Conservation (phyloP, 2,329 filamentous ascomycete species). For the Ampelomyces quisqualis region DNA sequence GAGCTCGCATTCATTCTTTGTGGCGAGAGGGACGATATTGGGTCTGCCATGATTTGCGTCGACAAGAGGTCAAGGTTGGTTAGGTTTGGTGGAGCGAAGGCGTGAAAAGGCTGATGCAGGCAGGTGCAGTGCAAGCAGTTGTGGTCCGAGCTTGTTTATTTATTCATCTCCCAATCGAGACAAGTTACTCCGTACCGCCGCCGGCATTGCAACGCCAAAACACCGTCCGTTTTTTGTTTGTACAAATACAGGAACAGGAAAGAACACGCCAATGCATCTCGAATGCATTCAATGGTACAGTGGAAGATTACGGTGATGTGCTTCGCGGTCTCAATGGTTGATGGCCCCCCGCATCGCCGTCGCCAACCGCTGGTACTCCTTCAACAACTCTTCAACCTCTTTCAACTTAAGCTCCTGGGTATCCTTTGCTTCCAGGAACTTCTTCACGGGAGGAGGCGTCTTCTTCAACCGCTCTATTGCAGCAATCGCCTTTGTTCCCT, state of each 20-base stretch:
- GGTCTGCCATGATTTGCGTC: constrained; percentile 30
- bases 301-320: background rate
- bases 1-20: constrained; percentile 33
- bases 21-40: constrained; percentile 35
- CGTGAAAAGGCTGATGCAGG: background rate
- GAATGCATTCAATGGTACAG: too few relatives aligned
- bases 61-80: constrained; percentile 8
- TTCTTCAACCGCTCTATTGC: constrained; percentile 49
- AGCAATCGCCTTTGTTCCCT: constrained; percentile 45
- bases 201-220: too few relatives aligned
- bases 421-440: constrained; percentile 51
- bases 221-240: too few relatives aligned
- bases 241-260: too few relatives aligned
- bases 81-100: constrained; percentile 17
- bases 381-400: constrained; percentile 51
- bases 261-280: too few relatives aligned
- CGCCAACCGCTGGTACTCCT: constrained; percentile 49
- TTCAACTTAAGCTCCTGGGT: constrained; percentile 50
- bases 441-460: constrained; percentile 49
- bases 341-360: constrained; percentile 48
- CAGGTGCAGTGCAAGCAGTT: background rate
- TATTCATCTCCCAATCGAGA: too few relatives aligned
- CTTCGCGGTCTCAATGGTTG: constrained; percentile 25
- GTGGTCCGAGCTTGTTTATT: too few relatives aligned
- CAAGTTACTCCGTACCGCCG: too few relatives aligned